Base-by-base conservation (phyloP, 148 eudicot genomes). In the Euryodendron excelsum region DNA sequence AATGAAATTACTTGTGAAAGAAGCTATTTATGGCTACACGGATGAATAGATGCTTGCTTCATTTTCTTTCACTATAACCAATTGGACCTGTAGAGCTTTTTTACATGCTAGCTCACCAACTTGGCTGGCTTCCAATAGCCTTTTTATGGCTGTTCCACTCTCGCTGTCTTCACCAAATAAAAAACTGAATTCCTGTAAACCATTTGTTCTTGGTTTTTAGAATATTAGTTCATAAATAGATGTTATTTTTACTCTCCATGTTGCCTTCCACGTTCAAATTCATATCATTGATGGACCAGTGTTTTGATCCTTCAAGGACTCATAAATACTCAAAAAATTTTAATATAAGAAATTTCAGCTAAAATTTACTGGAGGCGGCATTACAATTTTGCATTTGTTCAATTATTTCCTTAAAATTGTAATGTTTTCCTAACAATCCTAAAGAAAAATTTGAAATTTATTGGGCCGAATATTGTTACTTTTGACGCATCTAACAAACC, bases 111-210 rank as follows among this genome's bases (percentile, higher is more conserved):
- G 56, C 56, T 69, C 23, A 10, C 23, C 36, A 21, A 4, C 27
- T 1, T 1, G 18, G 31, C 11, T 67, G 48, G 30, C 30, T 47
- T n/a, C 30, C 52, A 3, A 23, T n/a, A 27, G 45, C 52, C 72
- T 41, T 68, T 66, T 68, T 67, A n/a, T 63, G 45, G 73, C 53
- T 48, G 47, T 44, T 69, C 27, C n/a, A n/a, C n/a, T n/a, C 70
- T 30, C 20, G 20, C 47, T 44, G 44, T 45, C 73, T 69, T 15
- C 41, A 25, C 56, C 11, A 1, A 69, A 47, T 8, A 15, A 27
- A 68, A 36, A 34, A 68, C 50, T n/a, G 0, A 39, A 25, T n/a
- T 41, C 28, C 34, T 47, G 20, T 25, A 67, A n/a, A 69, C 11
- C 25, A 45, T 45, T 28, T 45, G 31, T 47, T 17, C 60, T 28